Base-by-base conservation (phyloP, 306 rosid species). In the Adenanthera pavonina region DNA sequence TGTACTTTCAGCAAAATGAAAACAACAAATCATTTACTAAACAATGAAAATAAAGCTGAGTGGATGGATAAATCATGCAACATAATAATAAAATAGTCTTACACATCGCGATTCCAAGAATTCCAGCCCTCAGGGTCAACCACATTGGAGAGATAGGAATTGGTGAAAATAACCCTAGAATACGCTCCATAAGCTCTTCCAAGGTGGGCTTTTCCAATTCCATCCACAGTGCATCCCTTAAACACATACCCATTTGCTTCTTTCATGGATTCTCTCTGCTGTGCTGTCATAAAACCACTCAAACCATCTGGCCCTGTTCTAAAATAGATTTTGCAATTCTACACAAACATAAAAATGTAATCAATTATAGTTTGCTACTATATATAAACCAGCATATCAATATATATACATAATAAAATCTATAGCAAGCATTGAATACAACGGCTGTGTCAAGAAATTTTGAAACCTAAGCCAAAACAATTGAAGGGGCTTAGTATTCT, bases 201-300 rank as follows among this genome's bases (percentile, higher is more conserved):
- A 76, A 85, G 88, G n/a, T 65, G n/a, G 3, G 20, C 20, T 57
- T 53, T 76, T 2, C 76, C 76, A 14, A 0, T 34, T 16, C 90
- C 88, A 33, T 0, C 6, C 60, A 87, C 30, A 2, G 0, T 0
- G 76, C 90, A 87, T 2, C 20, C 1, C 4, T 65, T 76, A 17
- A 85, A 82, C 25, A 87, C 90, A 80, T 71, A 87, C 7, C 88
- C 88, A 52, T n/a, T 67, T 17, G 85, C 35, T 2, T 83, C 66
- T 0, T 15, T 7, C 0, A 5, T 5, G 0, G 77, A 15, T 0
- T 72, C 41, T 61, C 77, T 73, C 38, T 25, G 69, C 15, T 87
- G 86, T 14, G 90, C 90, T 19, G 86, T 79, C 64, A 87, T 78
- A 12, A 2, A 12, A 2, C 90, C 88, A 3, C 6, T 16, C 8